These are phyloP conservation scores for Lolium multiflorum DNA, from an alignment of 176 grass and related monocot species.

Conservation along the genomic window DNA sequence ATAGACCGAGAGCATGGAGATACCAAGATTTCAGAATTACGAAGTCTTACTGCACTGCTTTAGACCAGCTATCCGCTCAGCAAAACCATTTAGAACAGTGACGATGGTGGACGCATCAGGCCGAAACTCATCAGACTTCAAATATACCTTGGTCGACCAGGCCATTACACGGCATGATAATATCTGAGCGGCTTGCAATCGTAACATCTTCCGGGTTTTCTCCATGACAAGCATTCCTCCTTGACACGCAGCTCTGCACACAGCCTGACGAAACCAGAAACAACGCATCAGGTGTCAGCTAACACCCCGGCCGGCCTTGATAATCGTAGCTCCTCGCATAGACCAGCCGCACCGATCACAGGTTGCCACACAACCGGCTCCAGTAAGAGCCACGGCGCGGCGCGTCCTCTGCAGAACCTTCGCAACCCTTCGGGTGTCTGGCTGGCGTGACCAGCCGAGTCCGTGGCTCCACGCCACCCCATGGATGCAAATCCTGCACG, in stretches of 20 bases:
- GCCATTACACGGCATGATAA: constrained; percentile 55
- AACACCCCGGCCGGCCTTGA: no score
- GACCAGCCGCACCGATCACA: no score
- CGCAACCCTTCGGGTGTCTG: no score
- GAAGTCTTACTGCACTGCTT: no score
- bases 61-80: constrained; percentile 39
- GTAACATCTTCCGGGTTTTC: constrained; percentile 48
- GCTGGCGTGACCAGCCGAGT: no score
- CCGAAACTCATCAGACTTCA: constrained; percentile 28
- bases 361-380: no score
- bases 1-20: not conserved
- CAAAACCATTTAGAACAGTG: constrained; percentile 47
- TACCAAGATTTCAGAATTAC: not conserved
- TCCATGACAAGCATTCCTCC: constrained; percentile 32
- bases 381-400: no score
- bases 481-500: no score
- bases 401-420: no score
- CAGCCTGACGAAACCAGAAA: constrained; percentile 24
- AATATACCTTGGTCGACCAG: constrained; percentile 54
- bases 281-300: not conserved
- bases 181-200: constrained; percentile 41
- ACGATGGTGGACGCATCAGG: constrained; percentile 68
- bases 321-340: no score
- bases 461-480: no score
- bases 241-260: constrained; percentile 48